Evolutionary conservation across 2,329 filamentous ascomycete genomes (phyloP).

Genomic region (Rhinocladiella similis): DNA sequence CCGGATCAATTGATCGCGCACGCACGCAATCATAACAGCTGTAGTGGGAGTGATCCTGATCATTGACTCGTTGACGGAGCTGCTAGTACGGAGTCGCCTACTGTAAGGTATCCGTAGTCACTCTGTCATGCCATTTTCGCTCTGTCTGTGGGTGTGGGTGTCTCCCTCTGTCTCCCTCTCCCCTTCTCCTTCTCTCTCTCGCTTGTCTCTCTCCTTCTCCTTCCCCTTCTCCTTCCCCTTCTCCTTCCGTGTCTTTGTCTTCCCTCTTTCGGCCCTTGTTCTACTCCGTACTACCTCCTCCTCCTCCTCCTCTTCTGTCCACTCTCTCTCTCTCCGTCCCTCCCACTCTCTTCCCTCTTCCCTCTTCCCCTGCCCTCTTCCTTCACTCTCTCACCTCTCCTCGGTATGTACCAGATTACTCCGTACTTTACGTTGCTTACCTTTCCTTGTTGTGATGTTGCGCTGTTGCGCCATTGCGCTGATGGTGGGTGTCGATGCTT

Average conservation of each 20-base stretch:
- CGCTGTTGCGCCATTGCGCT: no score
- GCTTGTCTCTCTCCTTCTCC: background rate
- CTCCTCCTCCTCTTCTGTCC: no score
- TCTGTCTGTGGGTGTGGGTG: background rate
- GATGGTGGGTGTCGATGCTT: no score
- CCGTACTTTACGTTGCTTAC: no score
- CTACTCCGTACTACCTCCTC: background rate
- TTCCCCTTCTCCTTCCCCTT: background rate
- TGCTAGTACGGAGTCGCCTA: no score
- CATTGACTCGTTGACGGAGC: background rate
- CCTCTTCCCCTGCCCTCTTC: background rate
- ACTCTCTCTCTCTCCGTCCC: background rate
- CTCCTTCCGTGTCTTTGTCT: background rate
- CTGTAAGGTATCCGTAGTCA: background rate
- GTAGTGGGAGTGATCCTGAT: slow-evolving; percentile 3
- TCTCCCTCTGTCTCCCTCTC: background rate
- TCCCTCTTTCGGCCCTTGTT: background rate
- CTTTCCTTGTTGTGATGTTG: no score
- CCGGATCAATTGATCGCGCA: background rate
- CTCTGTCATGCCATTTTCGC: slow-evolving; percentile 2
- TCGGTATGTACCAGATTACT: no score
- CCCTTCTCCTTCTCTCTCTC: background rate
- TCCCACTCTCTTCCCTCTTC: background rate
- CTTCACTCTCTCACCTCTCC: background rate
- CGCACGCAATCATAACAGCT: no score